phyloP scores from a whole-genome alignment of 805 yeast genomes.

The Monosporozyma solicola region DNA sequence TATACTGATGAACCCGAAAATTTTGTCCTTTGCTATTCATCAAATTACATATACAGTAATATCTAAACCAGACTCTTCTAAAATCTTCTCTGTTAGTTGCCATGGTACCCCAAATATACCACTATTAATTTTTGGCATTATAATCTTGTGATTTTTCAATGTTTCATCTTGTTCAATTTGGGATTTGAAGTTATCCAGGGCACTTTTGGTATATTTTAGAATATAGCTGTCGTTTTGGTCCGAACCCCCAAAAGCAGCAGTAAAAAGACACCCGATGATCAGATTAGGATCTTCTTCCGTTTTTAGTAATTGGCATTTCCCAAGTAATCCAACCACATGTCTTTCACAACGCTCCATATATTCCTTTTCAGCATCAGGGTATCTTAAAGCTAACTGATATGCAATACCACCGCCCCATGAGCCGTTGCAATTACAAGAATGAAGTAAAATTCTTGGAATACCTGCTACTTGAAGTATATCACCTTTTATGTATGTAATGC shows the following conservation, averaged over 20 bases:
- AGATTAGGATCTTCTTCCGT: constrained; percentile 14
- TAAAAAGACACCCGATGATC: constrained; percentile 60
- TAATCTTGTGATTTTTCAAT: constrained; percentile 25
- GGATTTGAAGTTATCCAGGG: constrained; percentile 38
- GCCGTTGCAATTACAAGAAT: constrained; percentile 74
- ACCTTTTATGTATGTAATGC: constrained; percentile 14
- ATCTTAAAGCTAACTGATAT: constrained; percentile 40
- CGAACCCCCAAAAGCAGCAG: constrained; percentile 46
- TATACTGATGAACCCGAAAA: neutral
- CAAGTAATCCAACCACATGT: constrained; percentile 33
- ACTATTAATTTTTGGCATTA: constrained; percentile 72
- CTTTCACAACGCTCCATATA: constrained; percentile 32
- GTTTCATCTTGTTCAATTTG: constrained; percentile 1
- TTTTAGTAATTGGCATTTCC: constrained; percentile 32
- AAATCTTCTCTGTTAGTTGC: constrained; percentile 51
- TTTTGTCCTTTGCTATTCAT: constrained; percentile 5
- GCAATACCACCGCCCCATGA: constrained; percentile 87
- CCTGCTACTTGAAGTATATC: constrained; percentile 9
- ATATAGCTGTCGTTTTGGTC: constrained; percentile 40
- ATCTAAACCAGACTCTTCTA: constrained; percentile 24
- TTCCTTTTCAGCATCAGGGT: constrained; percentile 45
- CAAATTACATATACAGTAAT: constrained; percentile 29
- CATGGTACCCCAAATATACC: constrained; percentile 79
- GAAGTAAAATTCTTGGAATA: constrained; percentile 47
- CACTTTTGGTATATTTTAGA: constrained; percentile 39